phyloP scores from a whole-genome alignment of 176 grass and related monocot genomes.

The Leersia perrieri region DNA sequence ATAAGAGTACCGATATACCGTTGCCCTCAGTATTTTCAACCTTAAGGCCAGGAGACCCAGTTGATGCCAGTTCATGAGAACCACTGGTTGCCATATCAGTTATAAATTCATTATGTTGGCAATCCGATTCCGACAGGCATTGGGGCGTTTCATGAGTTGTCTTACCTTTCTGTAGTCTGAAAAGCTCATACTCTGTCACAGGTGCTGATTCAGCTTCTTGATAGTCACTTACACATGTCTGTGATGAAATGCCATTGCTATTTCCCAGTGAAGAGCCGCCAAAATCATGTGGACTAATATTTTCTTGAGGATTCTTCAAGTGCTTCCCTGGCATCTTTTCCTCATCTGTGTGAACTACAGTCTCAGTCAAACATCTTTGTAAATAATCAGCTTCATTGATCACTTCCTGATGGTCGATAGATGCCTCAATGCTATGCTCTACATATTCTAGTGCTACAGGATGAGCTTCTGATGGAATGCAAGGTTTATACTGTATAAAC shows the following conservation, averaged over 20 bases:
- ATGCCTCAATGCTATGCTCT: conserved; percentile 21
- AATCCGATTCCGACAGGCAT: conserved; percentile 12
- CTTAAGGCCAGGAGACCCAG: conserved; percentile 10
- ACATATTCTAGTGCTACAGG: conserved; percentile 1
- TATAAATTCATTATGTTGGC: conserved; percentile 11
- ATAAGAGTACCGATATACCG: conserved; percentile 70
- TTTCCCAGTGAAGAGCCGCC: conserved; percentile 16
- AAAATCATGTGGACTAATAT: conserved; percentile 24
- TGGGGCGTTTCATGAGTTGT: conserved; percentile 17
- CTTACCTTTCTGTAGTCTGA: conserved; percentile 30
- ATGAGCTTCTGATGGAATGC: background rate
- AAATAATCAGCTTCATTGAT: conserved; percentile 23
- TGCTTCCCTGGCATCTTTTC: conserved; percentile 33
- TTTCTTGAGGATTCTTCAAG: background rate
- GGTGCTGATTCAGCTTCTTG: conserved; percentile 32
- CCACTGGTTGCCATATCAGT: conserved; percentile 27
- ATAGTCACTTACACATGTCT: background rate
- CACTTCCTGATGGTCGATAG: conserved; percentile 37
- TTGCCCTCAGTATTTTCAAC: conserved; percentile 53
- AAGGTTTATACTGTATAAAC: conserved; percentile 11
- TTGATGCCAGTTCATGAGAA: conserved; percentile 43
- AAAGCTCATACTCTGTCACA: conserved; percentile 12
- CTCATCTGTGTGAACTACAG: conserved; percentile 18
- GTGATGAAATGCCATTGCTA: background rate
- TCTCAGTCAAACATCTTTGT: background rate